phyloP scores from a whole-genome alignment of 129 eudicot genomes.

The Flaveria sonorensis region DNA sequence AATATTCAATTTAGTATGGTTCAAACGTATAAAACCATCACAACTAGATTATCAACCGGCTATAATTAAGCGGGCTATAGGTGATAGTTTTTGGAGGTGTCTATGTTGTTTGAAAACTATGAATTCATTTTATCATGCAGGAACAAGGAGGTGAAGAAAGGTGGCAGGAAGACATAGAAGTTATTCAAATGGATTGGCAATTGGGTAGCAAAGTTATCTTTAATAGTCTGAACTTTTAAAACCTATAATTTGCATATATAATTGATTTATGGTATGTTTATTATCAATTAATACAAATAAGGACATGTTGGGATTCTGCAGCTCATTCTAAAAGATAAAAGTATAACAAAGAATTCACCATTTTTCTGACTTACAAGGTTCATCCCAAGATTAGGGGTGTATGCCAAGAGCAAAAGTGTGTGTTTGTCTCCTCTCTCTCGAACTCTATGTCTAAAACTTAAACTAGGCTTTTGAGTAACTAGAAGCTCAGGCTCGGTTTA shows the following conservation, averaged over 20 bases:
- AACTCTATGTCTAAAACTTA: no score
- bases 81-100: not conserved
- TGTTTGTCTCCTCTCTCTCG: no score
- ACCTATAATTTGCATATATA: not conserved
- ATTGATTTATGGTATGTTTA: not conserved
- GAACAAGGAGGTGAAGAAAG: conserved; percentile 33
- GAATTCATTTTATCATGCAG: conserved; percentile 8
- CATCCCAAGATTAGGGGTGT: no score
- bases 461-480: no score
- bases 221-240: not conserved
- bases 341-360: no score
- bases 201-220: conserved; percentile 22
- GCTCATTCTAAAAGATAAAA: no score
- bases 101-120: not conserved
- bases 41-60: no score
- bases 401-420: no score
- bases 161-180: conserved; percentile 15
- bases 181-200: not conserved
- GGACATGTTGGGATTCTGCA: no score
- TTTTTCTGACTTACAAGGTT: no score
- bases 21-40: not conserved
- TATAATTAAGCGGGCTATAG: not conserved
- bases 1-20: not conserved
- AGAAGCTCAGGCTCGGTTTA: no score
- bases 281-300: no score